Conservation (phyloP, 192 early-diverging fungal species). For the Chytriomyces sp. region DNA sequence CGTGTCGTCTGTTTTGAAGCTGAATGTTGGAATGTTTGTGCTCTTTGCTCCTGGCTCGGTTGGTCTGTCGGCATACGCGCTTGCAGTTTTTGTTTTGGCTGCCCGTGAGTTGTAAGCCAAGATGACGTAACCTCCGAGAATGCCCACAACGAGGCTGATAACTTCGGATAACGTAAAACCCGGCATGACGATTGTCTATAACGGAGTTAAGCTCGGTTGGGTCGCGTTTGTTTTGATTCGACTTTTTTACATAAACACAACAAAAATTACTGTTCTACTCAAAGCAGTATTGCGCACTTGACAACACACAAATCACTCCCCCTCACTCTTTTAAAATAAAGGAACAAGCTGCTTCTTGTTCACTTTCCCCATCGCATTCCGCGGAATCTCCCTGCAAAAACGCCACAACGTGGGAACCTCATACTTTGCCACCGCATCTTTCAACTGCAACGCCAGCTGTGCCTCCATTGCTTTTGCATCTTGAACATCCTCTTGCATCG, state of each 20-base stretch:
- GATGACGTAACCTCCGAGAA: neutral
- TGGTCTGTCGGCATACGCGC: no score
- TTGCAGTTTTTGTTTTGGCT: no score
- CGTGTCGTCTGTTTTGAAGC: no score
- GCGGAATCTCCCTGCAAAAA: conserved; percentile 65
- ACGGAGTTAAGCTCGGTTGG: no score
- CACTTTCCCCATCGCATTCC: conserved; percentile 89
- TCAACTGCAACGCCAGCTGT: conserved; percentile 56
- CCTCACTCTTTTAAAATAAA: conserved; percentile 45
- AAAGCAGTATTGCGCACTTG: neutral
- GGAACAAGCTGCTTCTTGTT: conserved; percentile 76
- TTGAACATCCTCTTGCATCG: neutral
- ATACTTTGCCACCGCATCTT: conserved; percentile 72
- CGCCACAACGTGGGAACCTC: conserved; percentile 70
- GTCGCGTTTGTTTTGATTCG: no score
- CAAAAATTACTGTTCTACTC: neutral
- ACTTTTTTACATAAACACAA: no score
- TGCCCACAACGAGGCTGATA: neutral
- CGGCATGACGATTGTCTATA: no score
- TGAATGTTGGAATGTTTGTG: no score
- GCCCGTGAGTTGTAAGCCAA: neutral
- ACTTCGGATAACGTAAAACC: neutral
- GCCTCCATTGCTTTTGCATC: conserved; percentile 33
- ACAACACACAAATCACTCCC: neutral
- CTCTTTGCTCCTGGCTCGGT: no score